Base-by-base conservation (phyloP, 371 early-diverging fungal species). In the Rhizopus delemar region DNA sequence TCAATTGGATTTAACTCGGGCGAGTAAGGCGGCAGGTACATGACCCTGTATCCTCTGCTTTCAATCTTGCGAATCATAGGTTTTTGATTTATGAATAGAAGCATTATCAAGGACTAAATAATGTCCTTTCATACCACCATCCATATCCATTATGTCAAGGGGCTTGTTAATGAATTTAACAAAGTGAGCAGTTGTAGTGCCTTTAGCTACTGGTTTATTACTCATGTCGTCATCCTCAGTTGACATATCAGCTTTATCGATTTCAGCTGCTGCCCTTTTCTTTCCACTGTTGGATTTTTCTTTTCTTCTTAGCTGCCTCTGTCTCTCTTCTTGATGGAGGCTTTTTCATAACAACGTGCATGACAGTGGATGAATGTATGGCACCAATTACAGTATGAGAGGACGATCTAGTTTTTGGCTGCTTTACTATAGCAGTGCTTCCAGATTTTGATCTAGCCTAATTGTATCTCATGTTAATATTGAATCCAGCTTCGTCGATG, bases 41-140 rank as follows among this genome's bases (percentile, higher is more conserved):
- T 59, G 12, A 46, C 53, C 45, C 60, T 59, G 38, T 59, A 59
- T 38, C 41, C 53, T 38, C 31, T 50, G 34, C 39, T 59, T 46
- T 59, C 53, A 49, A 28, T 49, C 13, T 33, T 49, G 43, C 15
- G 43, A 43, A 43, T 43, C 43, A 61, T 41, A 38, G 43, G 34
- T 34, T 15, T n/a, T 12, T 41, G 55, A 11, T 50, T 55, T 61
- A 46, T 53, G 60, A 38, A 60, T 60, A 29, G 53, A 53, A 32
- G 53, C 60, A 54, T 60, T 60, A 28, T 54, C 60, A 60, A 60
- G 55, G 22, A 55, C 60, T 32, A 60, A 16, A 49, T 60, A 60
- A 6, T 52, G 53, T 43, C 43, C 43, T 43, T n/a, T 43, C 43
- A 43, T 43, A 34, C 33, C 46, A 5, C 32, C 60, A 15, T 56